A percentile compares a stretch with the other conserved stretches of the same genome.
Evolutionary conservation across 192 early-diverging fungal genomes (phyloP).

Genomic region (Backusella psychrophila): DNA sequence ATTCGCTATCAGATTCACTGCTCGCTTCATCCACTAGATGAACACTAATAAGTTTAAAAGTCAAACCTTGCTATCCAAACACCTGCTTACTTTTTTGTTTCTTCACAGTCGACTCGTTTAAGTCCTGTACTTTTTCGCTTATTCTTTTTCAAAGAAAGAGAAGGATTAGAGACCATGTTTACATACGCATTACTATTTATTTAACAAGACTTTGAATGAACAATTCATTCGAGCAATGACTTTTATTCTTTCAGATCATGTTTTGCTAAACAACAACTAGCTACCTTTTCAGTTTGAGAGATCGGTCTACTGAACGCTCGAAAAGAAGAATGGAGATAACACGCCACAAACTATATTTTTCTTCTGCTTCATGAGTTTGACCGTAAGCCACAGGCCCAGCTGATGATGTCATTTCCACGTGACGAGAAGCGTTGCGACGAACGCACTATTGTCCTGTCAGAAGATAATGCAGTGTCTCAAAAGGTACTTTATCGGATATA

Average conservation of each 20-base stretch:
- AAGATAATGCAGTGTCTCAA: too few species aligned
- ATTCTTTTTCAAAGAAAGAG: constrained; percentile 6
- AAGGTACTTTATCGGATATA: too few species aligned
- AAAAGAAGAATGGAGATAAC: constrained; percentile 6
- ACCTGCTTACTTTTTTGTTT: constrained; percentile 2
- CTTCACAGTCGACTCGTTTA: constrained; percentile 10
- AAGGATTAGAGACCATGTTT: background rate
- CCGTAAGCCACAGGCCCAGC: background rate
- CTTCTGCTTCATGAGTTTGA: background rate
- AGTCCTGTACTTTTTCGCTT: constrained; percentile 6
- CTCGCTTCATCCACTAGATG: constrained; percentile 51
- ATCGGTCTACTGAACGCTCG: background rate
- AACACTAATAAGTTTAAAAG: background rate
- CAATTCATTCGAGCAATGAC: background rate
- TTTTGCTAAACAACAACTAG: background rate
- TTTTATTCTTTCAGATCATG: background rate
- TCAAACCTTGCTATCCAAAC: background rate
- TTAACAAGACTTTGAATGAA: constrained; percentile 4
- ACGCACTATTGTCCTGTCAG: too few species aligned
- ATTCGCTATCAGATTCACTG: constrained; percentile 55
- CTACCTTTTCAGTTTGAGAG: constrained; percentile 13
- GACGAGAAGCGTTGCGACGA: background rate
- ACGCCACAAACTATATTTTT: background rate
- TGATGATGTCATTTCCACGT: constrained; percentile 1
- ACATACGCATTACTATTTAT: background rate